Evolutionary conservation across 208 protist genomes (phyloP).

Genomic region (Wallacemonas sp.): DNA sequence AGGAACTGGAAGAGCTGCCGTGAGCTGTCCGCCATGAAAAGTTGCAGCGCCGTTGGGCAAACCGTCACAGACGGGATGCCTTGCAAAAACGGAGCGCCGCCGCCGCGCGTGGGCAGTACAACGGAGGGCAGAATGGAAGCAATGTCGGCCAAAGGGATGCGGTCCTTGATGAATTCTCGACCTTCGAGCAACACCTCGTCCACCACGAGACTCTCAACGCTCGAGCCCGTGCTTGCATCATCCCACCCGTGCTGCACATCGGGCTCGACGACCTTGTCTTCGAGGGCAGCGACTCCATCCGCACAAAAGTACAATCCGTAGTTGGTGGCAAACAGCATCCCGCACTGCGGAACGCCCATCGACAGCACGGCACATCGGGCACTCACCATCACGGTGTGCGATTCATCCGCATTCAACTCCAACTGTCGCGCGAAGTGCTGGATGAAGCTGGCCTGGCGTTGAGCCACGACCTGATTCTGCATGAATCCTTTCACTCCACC

Average conservation of each 20-base stretch:
- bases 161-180: constrained; percentile 41
- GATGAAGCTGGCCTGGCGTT: constrained; percentile 34
- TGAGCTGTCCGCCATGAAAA: constrained; percentile 40
- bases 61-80: constrained; percentile 50
- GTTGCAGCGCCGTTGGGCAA: constrained; percentile 47
- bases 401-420: constrained; percentile 34
- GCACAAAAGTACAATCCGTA: constrained; percentile 50
- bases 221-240: not conserved
- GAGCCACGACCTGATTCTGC: constrained; percentile 7
- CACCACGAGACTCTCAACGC: constrained; percentile 6
- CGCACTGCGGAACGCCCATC: constrained; percentile 24
- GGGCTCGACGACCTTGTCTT: constrained; percentile 1
- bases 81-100: constrained; percentile 21
- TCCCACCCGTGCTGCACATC: constrained; percentile 5
- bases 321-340: constrained; percentile 44
- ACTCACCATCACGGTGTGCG: constrained; percentile 40
- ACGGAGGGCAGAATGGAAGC: constrained; percentile 59
- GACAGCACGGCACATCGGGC: constrained; percentile 48
- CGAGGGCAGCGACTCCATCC: not conserved
- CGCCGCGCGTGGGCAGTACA: constrained; percentile 17
- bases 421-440: constrained; percentile 51
- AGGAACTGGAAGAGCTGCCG: constrained; percentile 60
- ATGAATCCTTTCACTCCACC: constrained; percentile 15
- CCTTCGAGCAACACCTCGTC: constrained; percentile 12
- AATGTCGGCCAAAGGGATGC: constrained; percentile 35